A percentile compares a stretch with the other conserved stretches of the same genome.
These are phyloP conservation scores for Solanum acaule DNA, from an alignment of 257 asterid genomes.

Conservation along the genomic window DNA sequence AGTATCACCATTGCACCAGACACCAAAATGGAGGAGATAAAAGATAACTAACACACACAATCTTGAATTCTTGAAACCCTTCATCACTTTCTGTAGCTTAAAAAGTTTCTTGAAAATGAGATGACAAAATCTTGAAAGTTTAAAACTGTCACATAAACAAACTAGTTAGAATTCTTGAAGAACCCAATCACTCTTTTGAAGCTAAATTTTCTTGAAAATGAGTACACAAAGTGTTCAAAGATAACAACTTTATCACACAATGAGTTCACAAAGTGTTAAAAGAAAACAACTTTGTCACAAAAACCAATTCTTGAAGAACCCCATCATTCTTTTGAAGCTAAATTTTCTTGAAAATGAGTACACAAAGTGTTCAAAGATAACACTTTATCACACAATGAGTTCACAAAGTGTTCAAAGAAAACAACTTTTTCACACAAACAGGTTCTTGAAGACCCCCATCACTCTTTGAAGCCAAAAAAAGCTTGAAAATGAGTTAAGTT, in stretches of 20 bases:
- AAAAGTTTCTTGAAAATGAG: not conserved
- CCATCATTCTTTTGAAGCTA: conserved; percentile 17
- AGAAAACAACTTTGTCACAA: not conserved
- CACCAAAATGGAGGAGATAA: conserved; percentile 14
- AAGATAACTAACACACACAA: conserved; percentile 12
- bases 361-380: not conserved
- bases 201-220: no score
- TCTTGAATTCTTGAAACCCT: conserved; percentile 11
- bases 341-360: not conserved
- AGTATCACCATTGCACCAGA: conserved; percentile 47
- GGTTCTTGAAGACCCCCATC: conserved; percentile 26
- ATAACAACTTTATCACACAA: not conserved
- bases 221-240: not conserved
- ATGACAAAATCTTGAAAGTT: not conserved
- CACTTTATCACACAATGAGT: not conserved
- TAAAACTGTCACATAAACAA: not conserved
- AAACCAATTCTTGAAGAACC: conserved; percentile 4
- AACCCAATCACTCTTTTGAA: conserved; percentile 18
- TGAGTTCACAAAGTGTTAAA: not conserved
- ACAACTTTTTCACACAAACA: not conserved
- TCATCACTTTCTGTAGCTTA: conserved; percentile 14
- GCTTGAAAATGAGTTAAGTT: not conserved
- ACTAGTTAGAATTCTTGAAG: not conserved
- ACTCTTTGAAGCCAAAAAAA: not conserved
- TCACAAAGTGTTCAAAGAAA: not conserved